Base-by-base conservation (phyloP, 108 stramenopile genomes). In the Conticribra guillardii region DNA sequence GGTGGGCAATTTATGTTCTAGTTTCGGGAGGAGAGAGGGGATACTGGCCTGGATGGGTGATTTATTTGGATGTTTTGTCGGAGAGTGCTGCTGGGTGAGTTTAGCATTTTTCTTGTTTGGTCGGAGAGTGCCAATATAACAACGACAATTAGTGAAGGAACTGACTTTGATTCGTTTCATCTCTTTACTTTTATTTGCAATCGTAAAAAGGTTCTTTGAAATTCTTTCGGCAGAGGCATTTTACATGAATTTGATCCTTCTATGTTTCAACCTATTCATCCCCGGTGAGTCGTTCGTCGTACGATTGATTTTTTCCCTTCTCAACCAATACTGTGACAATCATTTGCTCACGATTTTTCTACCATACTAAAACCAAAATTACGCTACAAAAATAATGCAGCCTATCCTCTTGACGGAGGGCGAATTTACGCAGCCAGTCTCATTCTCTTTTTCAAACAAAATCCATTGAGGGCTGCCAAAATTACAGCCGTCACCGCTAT, bases 351-450 rank as follows among this genome's bases (percentile, higher is more conserved):
- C n/a, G n/a, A n/a, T n/a, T n/a, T n/a, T n/a, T n/a, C n/a, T n/a
- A n/a, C n/a, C n/a, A n/a, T 45, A 4, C 60, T 49, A 2, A 19
- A 8, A 28, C 28, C 32, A 26, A n/a, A n/a, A 32, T 47, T 32
- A 26, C 47, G 27, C 19, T 11, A 23, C 16, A 28, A 49, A 1
- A 7, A 29, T 31, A 2, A 8, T n/a, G 11, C 61, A 80, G 63
- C 65, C 59, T 53, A 63, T 62, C 60, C 54, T 23, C 27, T 45
- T 48, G 34, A 78, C 62, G 84, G 84, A 29, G 84, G 84, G 17
- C 60, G 84, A 55, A 62, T 73, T 33, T 74, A 64, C 18, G 84
- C 84, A 26, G 80, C 84, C 1, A 23, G 45, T 11, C 68, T 77
- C 19, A 69, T 77, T 3, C 48, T 77, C 23, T 30, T 46, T 16